These are phyloP conservation scores for Puccinia brachypodii DNA, from an alignment of 1,284 basidiomycete genomes.

Conservation along the genomic window DNA sequence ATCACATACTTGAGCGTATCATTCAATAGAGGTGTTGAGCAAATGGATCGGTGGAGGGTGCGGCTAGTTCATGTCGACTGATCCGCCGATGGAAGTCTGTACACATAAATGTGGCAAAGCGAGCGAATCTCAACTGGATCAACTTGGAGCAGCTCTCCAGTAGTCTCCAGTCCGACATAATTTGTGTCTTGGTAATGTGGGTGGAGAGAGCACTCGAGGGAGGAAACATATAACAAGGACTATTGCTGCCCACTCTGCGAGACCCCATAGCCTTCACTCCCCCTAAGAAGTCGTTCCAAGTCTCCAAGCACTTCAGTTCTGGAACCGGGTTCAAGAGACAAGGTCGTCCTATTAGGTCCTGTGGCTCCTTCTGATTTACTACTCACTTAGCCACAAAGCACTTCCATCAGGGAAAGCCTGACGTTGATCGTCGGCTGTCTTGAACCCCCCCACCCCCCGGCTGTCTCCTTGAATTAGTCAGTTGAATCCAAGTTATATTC, in stretches of 20 bases:
- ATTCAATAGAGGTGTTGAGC: background rate
- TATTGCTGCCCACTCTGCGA: too few species aligned
- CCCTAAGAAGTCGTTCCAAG: background rate
- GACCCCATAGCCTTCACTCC: background rate
- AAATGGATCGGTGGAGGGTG: background rate
- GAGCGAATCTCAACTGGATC: slow-evolving; percentile 1
- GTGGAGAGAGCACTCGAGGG: background rate
- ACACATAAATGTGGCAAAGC: background rate
- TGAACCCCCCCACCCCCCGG: background rate
- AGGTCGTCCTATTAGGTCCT: background rate
- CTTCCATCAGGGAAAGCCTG: background rate
- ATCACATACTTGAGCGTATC: too few species aligned
- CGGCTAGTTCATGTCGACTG: background rate
- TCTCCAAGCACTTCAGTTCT: background rate
- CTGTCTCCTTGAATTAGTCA: background rate
- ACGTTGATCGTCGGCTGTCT: slow-evolving; percentile 15
- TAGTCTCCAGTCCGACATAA: background rate
- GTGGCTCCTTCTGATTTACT: background rate
- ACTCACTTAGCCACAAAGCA: background rate
- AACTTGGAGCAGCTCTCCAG: background rate
- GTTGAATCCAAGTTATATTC: background rate
- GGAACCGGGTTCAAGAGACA: background rate
- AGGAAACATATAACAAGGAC: background rate
- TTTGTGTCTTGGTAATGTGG: background rate
- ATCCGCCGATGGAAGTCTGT: background rate